Evolutionary conservation across 139 green algal species (phyloP), one percentile per base, ranked within the genome.

Genomic region (Nannochloris sp.): DNA sequence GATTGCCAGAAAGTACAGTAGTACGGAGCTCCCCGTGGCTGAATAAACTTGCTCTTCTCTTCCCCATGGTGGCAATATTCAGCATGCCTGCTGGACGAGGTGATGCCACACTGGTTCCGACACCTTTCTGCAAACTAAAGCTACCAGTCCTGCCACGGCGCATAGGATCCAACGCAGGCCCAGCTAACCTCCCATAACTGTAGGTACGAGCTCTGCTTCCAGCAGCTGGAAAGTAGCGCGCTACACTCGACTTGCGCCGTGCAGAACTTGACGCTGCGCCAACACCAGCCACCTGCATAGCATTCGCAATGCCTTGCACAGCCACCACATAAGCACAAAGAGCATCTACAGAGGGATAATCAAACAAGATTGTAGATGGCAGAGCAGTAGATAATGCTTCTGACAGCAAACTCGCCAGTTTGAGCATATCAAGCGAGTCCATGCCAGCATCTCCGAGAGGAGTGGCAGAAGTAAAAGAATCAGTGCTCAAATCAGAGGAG

Each of bases 361-460:
- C 78, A 35, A 85, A 80, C 25, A 83, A 59, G 19, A 72, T 8
- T n/a, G 78, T 85, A 31, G 75, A 68, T 14, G 71, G 61, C 32
- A 85, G 64, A 25, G 33, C 60, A 14, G 77, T 33, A 14, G 46
- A 58, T 12, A 80, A 31, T n/a, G 44, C 35, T 56, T 68, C 46
- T 14, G 35, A 62, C 12, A 62, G 9, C n/a, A 44, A 58, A 62
- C 61, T 70, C 23, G 61, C 65, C 33, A 77, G 65, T 57, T 77
- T 74, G 3, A 81, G 68, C 62, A 81, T 54, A 63, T 81, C 74
- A 0, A 81, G 63, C 0, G 68, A 78, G 51, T 81, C 74, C 4
- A 81, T 55, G 1, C 74, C 74, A 1, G 69, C 62, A 29, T 80
- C 73, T 57, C 67, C 68, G 31, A 80, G 54, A 0, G 61, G 54